Conservation (phyloP, 345 rosid species). For the Bruguiera gymnorhiza region DNA sequence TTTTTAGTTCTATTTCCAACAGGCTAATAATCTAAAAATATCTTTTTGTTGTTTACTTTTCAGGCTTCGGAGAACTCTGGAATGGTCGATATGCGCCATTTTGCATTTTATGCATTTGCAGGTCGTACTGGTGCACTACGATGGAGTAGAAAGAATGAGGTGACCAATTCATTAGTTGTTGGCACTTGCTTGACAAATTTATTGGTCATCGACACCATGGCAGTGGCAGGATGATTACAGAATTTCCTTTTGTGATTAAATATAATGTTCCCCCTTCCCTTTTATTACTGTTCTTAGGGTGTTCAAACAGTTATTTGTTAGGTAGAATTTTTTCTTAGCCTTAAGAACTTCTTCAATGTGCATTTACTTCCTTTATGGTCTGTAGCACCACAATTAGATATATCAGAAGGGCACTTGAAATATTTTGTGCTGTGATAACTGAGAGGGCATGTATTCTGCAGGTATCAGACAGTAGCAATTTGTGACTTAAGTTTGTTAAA, state of each 20-base stretch:
- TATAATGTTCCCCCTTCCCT: neutral
- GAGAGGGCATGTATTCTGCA: no score
- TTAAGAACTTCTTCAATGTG: neutral
- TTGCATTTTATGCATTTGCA: constrained; percentile 88
- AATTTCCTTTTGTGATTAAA: neutral
- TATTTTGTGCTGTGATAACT: no score
- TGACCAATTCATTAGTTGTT: constrained; percentile 18
- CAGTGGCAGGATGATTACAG: neutral
- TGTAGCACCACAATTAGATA: no score
- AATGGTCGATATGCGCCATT: constrained; percentile 70
- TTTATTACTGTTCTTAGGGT: no score
- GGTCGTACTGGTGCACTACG: constrained; percentile 66
- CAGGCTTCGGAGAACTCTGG: constrained; percentile 79
- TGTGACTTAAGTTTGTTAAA: no score
- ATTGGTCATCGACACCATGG: neutral
- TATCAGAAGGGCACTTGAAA: no score
- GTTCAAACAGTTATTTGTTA: neutral
- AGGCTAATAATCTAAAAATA: no score
- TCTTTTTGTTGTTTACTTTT: no score
- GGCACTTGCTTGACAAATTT: neutral
- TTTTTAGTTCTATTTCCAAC: neutral
- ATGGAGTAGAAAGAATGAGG: constrained; percentile 96
- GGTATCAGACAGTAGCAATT: no score
- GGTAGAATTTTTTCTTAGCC: neutral
- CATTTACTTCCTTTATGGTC: neutral